Evolutionary conservation across 305 asterid genomes (phyloP).

Genomic region (Solanum hybrid): DNA sequence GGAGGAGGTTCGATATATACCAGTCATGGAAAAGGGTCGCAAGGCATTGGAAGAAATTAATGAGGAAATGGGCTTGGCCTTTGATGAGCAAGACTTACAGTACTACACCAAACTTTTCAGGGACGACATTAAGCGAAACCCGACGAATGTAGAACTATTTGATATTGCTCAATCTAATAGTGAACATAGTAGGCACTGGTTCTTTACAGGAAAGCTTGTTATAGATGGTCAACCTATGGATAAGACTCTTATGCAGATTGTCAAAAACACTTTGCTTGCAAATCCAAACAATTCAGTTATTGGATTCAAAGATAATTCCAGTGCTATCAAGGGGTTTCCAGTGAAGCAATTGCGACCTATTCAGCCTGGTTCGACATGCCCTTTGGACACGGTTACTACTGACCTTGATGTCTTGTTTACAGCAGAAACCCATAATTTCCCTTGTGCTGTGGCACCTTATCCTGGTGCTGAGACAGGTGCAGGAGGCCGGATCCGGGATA

Average conservation of each 20-base stretch:
- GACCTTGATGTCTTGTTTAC: constrained; percentile 73
- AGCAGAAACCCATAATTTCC: constrained; percentile 96
- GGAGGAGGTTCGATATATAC: constrained; percentile 63
- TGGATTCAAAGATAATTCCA: constrained; percentile 94
- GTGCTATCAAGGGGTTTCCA: constrained; percentile 80
- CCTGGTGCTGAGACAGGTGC: constrained; percentile 99
- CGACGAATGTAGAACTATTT: constrained; percentile 81
- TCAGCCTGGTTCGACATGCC: constrained; percentile 70
- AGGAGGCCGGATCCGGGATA: constrained; percentile 93
- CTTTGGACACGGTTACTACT: constrained; percentile 34
- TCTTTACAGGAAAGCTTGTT: constrained; percentile 76
- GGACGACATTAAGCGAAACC: constrained; percentile 67
- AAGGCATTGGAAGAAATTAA: constrained; percentile 85
- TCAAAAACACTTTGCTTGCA: constrained; percentile 70
- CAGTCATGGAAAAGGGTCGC: constrained; percentile 85
- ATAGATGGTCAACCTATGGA: constrained; percentile 69
- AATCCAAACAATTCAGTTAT: constrained; percentile 89
- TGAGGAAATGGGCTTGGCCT: constrained; percentile 85
- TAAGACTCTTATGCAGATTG: constrained; percentile 87
- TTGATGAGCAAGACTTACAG: constrained; percentile 87
- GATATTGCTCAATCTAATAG: constrained; percentile 98
- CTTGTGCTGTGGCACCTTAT: constrained; percentile 97
- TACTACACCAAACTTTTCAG: constrained; percentile 79
- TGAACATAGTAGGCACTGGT: constrained; percentile 98
- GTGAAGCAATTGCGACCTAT: constrained; percentile 61